Conservation (phyloP, 768 basidiomycete species). For the Boletus fagicola region DNA sequence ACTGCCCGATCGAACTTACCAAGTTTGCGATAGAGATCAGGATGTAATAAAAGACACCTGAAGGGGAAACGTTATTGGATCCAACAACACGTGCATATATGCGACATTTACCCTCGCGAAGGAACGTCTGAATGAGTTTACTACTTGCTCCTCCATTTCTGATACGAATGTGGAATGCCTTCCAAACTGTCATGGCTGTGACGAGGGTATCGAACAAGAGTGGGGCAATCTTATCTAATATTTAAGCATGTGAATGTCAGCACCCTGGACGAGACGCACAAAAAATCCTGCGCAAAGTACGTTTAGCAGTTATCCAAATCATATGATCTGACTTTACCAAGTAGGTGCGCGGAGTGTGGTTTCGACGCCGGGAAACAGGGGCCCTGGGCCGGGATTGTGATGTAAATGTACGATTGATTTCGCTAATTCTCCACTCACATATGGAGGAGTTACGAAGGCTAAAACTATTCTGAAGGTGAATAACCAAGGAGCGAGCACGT, state of each 20-base stretch:
- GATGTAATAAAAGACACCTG: slow-evolving; percentile 79
- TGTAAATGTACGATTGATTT: not conserved
- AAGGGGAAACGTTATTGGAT: not conserved
- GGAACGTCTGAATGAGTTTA: slow-evolving; percentile 78
- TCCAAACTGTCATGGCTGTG: slow-evolving; percentile 77
- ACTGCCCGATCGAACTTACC: slow-evolving; percentile 31
- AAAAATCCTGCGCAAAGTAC: slow-evolving; percentile 47
- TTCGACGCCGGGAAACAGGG: slow-evolving; percentile 82
- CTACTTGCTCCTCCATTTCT: slow-evolving; percentile 75
- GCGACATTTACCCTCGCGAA: slow-evolving; percentile 62
- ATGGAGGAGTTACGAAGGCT: slow-evolving; percentile 62
- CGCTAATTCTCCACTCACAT: slow-evolving; percentile 38
- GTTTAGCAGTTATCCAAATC: slow-evolving; percentile 4
- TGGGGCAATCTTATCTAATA: slow-evolving; percentile 63
- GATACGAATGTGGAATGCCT: slow-evolving; percentile 73
- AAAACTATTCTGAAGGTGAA: slow-evolving; percentile 44
- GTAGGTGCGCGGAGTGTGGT: slow-evolving; percentile 78
- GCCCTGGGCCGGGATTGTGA: slow-evolving; percentile 43
- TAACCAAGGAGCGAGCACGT: slow-evolving; percentile 1
- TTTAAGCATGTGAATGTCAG: slow-evolving; percentile 4
- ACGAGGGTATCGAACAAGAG: slow-evolving; percentile 79
- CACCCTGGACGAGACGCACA: slow-evolving; percentile 37
- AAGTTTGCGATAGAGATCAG: slow-evolving; percentile 85
- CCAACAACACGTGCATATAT: slow-evolving; percentile 1
- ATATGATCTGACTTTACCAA: slow-evolving; percentile 47